A percentile compares a stretch with the other conserved stretches of the same genome.
Evolutionary conservation across 129 eudicot species (phyloP).

Genomic region (Centella asiatica): DNA sequence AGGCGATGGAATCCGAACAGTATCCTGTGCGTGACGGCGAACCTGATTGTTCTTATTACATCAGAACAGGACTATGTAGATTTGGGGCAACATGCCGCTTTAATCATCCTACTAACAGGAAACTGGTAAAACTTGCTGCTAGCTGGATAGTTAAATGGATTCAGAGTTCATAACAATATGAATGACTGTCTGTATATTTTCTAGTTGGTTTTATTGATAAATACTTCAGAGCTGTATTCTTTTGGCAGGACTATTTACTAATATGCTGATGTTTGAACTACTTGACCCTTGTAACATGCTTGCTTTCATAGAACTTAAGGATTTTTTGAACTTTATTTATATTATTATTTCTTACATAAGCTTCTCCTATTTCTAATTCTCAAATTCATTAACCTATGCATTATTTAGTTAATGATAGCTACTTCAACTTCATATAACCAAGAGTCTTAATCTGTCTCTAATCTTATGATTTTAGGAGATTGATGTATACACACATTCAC

Average conservation of each 20-base stretch:
- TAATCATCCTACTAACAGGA: constrained; percentile 91
- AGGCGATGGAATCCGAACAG: constrained; percentile 67
- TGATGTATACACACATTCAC: not conserved
- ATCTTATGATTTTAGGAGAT: not conserved
- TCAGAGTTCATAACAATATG: constrained; percentile 12
- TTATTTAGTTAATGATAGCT: not conserved
- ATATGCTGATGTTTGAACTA: not conserved
- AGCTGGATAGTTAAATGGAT: not conserved
- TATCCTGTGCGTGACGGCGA: constrained; percentile 94
- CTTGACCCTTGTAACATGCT: not conserved
- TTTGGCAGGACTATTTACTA: not conserved
- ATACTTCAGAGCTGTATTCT: not conserved
- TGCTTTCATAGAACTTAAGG: not conserved
- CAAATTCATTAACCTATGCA: too few relatives aligned
- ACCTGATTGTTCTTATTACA: constrained; percentile 87
- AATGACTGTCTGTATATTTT: not conserved
- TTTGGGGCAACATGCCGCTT: constrained; percentile 90
- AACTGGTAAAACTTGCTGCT: constrained; percentile 46
- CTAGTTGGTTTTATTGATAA: not conserved
- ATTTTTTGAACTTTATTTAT: not conserved
- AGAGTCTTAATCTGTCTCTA: not conserved
- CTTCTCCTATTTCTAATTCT: too few relatives aligned
- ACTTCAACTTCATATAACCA: not conserved
- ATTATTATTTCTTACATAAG: too few relatives aligned
- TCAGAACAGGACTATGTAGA: constrained; percentile 93